A percentile compares a stretch with the other conserved stretches of the same genome.
Conservation (phyloP, 257 asterid genomes). For the Linaria vulgaris region DNA sequence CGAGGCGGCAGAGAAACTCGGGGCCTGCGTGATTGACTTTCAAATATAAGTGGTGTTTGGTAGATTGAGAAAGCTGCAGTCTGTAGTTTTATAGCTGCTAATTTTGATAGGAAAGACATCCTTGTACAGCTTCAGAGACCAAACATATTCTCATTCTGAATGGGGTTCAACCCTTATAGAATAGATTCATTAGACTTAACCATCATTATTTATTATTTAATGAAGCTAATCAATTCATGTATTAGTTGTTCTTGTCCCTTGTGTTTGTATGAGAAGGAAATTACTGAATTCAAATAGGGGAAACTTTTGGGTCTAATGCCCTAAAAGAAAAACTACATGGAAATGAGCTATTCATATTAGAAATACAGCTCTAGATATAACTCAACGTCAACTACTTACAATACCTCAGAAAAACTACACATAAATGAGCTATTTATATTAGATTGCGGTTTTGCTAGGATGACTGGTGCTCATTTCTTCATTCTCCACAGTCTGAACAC, state of each 20-base stretch:
- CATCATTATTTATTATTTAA: not conserved
- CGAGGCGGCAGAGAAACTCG: slow-evolving; percentile 57
- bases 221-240: not conserved
- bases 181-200: not conserved
- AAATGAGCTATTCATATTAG: no score
- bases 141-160: slow-evolving; percentile 1
- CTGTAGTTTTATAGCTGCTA: slow-evolving; percentile 25
- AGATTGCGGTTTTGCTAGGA: no score
- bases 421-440: no score
- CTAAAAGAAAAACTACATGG: no score
- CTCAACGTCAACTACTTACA: no score
- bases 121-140: slow-evolving; percentile 14
- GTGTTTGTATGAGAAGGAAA: no score
- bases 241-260: not conserved
- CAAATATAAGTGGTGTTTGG: slow-evolving; percentile 43
- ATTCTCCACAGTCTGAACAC: no score
- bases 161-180: not conserved
- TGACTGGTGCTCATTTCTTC: no score
- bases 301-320: no score
- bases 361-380: no score
- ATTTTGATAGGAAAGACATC: slow-evolving; percentile 6
- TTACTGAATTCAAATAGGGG: no score
- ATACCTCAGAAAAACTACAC: no score
- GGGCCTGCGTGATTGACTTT: slow-evolving; percentile 52
- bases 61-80: not conserved